A percentile compares a stretch with the other conserved stretches of the same genome.
Conservation (phyloP, 208 protist species). For the Crithidia sp. region DNA sequence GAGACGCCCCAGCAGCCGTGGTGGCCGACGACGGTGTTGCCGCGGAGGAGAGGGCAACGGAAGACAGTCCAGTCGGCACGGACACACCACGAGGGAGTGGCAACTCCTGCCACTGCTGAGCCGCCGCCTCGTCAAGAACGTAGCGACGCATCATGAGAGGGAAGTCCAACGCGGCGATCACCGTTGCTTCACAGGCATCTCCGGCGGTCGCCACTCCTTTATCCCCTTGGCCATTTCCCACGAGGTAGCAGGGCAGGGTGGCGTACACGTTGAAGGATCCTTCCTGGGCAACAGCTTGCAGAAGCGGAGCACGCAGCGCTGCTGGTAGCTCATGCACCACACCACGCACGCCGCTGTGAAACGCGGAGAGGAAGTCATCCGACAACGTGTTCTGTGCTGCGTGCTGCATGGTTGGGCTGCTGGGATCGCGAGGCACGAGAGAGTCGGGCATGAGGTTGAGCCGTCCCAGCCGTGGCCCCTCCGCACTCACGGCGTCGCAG, state of each 20-base stretch:
- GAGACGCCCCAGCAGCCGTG: conserved; percentile 3
- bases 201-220: conserved; percentile 5
- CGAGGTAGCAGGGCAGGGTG: conserved; percentile 27
- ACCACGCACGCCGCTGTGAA: conserved; percentile 44
- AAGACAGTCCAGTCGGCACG: conserved; percentile 17
- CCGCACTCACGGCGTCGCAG: conserved; percentile 44
- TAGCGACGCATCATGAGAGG: conserved; percentile 24
- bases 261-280: conserved; percentile 53
- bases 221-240: conserved; percentile 9
- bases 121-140: conserved; percentile 2
- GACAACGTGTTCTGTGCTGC: not conserved
- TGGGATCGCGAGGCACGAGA: conserved; percentile 7
- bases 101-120: conserved; percentile 24
- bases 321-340: conserved; percentile 39
- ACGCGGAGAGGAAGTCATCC: not conserved
- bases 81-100: conserved; percentile 12
- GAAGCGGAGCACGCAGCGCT: conserved; percentile 20
- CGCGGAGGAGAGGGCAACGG: not conserved
- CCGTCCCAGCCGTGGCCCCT: conserved; percentile 38
- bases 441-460: conserved; percentile 34
- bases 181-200: conserved; percentile 1
- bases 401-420: not conserved
- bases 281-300: conserved; percentile 37
- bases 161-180: conserved; percentile 38
- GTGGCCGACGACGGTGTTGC: too few relatives aligned